Percentiles rank a stretch among this genome's conserved stretches.
Evolutionary conservation across 371 early-diverging fungal genomes (phyloP).

Genomic region (Syncephalastrum monosporum): DNA sequence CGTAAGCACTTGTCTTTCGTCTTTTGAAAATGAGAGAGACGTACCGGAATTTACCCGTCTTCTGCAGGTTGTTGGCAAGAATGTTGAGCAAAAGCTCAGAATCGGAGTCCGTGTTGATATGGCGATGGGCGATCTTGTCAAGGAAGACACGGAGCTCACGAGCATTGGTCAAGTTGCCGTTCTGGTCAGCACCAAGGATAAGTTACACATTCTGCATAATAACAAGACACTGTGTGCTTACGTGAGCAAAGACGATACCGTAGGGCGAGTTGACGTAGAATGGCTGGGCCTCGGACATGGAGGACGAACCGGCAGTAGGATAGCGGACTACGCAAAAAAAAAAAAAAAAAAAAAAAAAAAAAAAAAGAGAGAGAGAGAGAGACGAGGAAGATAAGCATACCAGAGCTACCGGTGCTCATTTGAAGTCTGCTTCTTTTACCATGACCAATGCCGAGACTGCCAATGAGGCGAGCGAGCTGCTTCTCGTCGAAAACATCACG

Average conservation of each 20-base stretch:
- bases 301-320: conserved; percentile 95
- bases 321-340: conserved; percentile 75
- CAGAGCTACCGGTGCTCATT: too few species aligned
- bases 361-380: background rate
- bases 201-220: too few species aligned
- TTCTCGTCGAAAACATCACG: conserved; percentile 89
- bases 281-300: conserved; percentile 95
- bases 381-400: too few species aligned
- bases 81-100: conserved; percentile 96
- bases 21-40: background rate
- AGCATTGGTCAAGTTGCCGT: conserved; percentile 96
- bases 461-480: conserved; percentile 75
- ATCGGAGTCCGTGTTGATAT: conserved; percentile 98
- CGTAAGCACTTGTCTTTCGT: background rate
- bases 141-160: conserved; percentile 80
- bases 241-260: conserved; percentile 95
- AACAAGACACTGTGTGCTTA: conserved; percentile 30
- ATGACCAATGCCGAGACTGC: conserved; percentile 94
- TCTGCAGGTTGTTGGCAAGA: conserved; percentile 88
- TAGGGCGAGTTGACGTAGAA: conserved; percentile 99
- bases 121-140: conserved; percentile 94
- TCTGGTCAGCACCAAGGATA: conserved; percentile 41
- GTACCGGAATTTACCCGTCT: conserved; percentile 90
- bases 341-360: background rate
- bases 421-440: conserved; percentile 54